Conservation (phyloP, 176 grass and related monocot genomes). For the Panicum miliaceum region DNA sequence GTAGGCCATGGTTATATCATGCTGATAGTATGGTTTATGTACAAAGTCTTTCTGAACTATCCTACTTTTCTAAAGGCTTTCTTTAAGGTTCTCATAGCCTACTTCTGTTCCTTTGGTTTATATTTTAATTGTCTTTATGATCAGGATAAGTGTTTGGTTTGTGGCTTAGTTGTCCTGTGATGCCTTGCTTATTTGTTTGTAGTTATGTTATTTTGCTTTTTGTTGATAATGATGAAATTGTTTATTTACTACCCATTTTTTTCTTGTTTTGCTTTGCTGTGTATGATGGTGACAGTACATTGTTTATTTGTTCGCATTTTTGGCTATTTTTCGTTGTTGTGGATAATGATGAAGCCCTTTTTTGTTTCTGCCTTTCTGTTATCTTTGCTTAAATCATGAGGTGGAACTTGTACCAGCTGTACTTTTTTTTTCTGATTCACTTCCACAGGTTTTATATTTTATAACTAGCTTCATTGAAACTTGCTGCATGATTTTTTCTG, state of each 20-base stretch:
- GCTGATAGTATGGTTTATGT: slow-evolving; percentile 8
- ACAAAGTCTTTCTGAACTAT: slow-evolving; percentile 20
- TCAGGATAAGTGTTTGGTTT: slow-evolving; percentile 13
- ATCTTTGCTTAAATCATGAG: slow-evolving; percentile 23
- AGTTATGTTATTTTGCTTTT: background rate
- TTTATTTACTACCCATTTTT: slow-evolving; percentile 7
- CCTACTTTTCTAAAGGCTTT: background rate
- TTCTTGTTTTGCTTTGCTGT: background rate
- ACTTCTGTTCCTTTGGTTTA: background rate
- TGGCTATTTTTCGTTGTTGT: background rate
- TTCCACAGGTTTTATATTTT: slow-evolving; percentile 4
- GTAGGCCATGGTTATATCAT: background rate
- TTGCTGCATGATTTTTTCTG: slow-evolving; percentile 9
- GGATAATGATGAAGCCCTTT: slow-evolving; percentile 4
- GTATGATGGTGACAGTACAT: background rate
- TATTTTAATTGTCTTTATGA: slow-evolving; percentile 9
- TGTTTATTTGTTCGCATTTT: slow-evolving; percentile 11
- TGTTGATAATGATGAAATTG: slow-evolving; percentile 1
- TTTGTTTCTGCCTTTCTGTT: slow-evolving; percentile 31
- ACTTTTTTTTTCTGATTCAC: slow-evolving; percentile 7
- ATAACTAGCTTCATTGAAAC: slow-evolving; percentile 12
- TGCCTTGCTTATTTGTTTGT: slow-evolving; percentile 14
- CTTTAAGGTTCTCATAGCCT: slow-evolving; percentile 20
- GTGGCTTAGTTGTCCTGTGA: slow-evolving; percentile 10
- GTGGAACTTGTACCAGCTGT: slow-evolving; percentile 11